Evolutionary conservation across 2,329 filamentous ascomycete species (phyloP).

Genomic region (Ilyonectria mors-panacis): DNA sequence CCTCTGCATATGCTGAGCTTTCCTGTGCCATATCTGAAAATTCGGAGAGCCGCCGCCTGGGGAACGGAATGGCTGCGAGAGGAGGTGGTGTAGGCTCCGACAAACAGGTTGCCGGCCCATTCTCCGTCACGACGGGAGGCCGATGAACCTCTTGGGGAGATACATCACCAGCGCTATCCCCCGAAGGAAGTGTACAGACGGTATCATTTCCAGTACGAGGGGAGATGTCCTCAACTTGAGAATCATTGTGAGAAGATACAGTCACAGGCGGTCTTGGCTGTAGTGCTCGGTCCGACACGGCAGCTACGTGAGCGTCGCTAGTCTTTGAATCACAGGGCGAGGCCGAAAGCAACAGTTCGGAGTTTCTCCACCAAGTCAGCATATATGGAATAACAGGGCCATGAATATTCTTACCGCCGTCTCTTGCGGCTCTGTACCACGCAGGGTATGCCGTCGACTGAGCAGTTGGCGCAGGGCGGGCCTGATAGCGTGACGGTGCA

Average conservation of each 20-base stretch:
- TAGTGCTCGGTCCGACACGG: not conserved
- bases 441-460: slow-evolving; percentile 37
- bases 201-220: not conserved
- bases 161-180: not conserved
- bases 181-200: not conserved
- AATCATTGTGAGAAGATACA: not conserved
- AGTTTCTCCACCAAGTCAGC: not conserved
- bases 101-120: not conserved
- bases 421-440: slow-evolving; percentile 32
- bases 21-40: slow-evolving; percentile 5
- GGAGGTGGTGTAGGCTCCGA: not conserved
- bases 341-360: not conserved
- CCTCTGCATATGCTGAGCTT: slow-evolving; percentile 13
- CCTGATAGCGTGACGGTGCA: slow-evolving; percentile 43
- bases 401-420: slow-evolving; percentile 4
- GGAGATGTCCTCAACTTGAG: not conserved
- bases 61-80: not conserved
- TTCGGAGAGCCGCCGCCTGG: not conserved
- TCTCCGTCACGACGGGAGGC: not conserved
- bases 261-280: not conserved
- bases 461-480: slow-evolving; percentile 43
- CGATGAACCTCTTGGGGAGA: not conserved
- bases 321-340: not conserved
- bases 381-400: not conserved
- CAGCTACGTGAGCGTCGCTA: not conserved